These are phyloP conservation scores for Capronia coronata DNA, from an alignment of 2,329 filamentous ascomycete genomes.

Conservation along the genomic window DNA sequence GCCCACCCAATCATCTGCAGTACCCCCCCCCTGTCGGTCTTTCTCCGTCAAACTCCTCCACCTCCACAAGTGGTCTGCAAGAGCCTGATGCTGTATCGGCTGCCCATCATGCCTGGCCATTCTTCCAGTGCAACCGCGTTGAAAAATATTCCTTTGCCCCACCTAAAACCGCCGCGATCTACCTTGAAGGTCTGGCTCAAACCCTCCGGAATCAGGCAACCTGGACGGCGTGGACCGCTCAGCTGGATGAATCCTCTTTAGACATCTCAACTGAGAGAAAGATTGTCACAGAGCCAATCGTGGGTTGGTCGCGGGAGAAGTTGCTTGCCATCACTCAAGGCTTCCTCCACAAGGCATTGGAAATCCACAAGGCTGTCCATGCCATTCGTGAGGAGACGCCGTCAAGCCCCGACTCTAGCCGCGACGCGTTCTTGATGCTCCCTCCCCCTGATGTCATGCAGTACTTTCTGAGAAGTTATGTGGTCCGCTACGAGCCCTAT, in stretches of 20 bases:
- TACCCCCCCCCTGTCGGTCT: conserved; percentile 20
- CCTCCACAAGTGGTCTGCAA: conserved; percentile 25
- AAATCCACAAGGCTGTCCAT: conserved; percentile 51
- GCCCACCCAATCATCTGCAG: conserved; percentile 17
- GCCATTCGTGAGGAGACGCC: conserved; percentile 21
- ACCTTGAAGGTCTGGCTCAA: conserved; percentile 47
- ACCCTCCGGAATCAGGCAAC: conserved; percentile 47
- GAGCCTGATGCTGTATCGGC: conserved; percentile 46
- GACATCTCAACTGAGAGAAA: conserved; percentile 44
- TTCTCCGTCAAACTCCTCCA: conserved; percentile 23
- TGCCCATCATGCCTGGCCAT: conserved; percentile 48
- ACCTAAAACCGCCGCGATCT: conserved; percentile 46
- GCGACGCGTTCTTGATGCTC: conserved; percentile 51
- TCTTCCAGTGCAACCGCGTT: conserved; percentile 46
- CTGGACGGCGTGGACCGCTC: conserved; percentile 48
- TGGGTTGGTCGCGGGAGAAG: conserved; percentile 57
- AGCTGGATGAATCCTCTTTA: conserved; percentile 37
- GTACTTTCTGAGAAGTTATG: conserved; percentile 60
- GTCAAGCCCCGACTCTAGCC: conserved; percentile 48
- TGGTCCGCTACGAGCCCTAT: conserved; percentile 60
- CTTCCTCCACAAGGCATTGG: conserved; percentile 63
- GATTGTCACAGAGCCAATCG: conserved; percentile 44
- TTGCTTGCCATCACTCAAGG: conserved; percentile 65
- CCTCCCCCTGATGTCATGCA: conserved; percentile 61
- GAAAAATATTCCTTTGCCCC: conserved; percentile 44